A percentile compares a stretch with the other conserved stretches of the same genome.
These are phyloP conservation scores for Nepenthes gracilis DNA, from an alignment of 148 eudicot species.

Conservation along the genomic window DNA sequence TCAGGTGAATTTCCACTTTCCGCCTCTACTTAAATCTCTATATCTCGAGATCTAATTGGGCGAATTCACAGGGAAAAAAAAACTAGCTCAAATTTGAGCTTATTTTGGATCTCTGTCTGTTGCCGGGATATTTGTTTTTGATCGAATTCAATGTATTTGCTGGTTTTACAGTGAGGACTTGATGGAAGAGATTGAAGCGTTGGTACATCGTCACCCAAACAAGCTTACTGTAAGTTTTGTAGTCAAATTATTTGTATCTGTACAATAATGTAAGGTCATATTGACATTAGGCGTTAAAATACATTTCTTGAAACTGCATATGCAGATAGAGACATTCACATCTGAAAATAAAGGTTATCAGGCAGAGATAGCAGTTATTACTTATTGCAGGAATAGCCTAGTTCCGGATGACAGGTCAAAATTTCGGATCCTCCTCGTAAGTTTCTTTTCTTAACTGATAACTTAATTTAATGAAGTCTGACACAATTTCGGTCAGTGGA, in stretches of 20 bases:
- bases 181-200: conserved; percentile 62
- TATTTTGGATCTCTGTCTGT: background rate
- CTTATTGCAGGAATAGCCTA: conserved; percentile 55
- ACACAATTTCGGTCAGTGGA: background rate
- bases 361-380: conserved; percentile 64
- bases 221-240: conserved; percentile 44
- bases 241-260: background rate
- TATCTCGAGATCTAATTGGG: background rate
- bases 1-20: conserved; percentile 29
- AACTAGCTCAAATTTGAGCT: background rate
- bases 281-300: background rate
- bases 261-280: background rate
- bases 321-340: conserved; percentile 66
- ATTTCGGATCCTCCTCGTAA: conserved; percentile 86
- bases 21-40: background rate
- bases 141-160: background rate
- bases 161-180: conserved; percentile 45
- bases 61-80: background rate
- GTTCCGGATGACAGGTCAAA: conserved; percentile 53
- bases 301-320: background rate
- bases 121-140: background rate
- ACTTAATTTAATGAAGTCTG: background rate
- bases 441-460: conserved; percentile 12
- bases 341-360: conserved; percentile 63
- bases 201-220: conserved; percentile 79